Percentiles rank a stretch among this genome's conserved stretches.
Evolutionary conservation across 2,329 filamentous ascomycete species (phyloP).

Genomic region (Orbilia quercus): DNA sequence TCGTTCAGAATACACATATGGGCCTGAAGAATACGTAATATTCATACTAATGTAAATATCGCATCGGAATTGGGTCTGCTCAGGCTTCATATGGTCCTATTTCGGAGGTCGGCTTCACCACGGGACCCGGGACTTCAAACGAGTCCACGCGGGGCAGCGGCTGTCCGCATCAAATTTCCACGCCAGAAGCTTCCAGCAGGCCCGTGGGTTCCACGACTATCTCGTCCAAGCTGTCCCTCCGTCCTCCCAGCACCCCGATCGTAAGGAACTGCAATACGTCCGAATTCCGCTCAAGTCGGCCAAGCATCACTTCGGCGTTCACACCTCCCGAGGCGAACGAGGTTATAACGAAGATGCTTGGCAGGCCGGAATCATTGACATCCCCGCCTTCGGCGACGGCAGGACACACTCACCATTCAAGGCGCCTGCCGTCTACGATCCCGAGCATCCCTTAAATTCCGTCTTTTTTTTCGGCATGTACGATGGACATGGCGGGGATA

Average conservation of each 20-base stretch:
- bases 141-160: conserved; percentile 31
- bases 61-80: neutral
- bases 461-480: conserved; percentile 97
- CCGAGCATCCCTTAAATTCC: conserved; percentile 42
- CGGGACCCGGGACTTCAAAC: conserved; percentile 34
- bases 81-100: conserved; percentile 56
- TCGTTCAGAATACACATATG: neutral
- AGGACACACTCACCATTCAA: conserved; percentile 36
- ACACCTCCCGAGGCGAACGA: conserved; percentile 80
- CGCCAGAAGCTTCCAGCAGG: conserved; percentile 45
- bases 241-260: conserved; percentile 87
- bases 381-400: conserved; percentile 80
- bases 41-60: neutral
- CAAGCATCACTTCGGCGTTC: conserved; percentile 93
- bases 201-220: conserved; percentile 84
- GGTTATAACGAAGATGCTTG: conserved; percentile 93
- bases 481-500: conserved; percentile 90
- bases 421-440: conserved; percentile 27
- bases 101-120: conserved; percentile 42
- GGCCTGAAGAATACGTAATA: neutral
- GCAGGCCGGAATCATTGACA: conserved; percentile 90
- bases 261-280: conserved; percentile 74
- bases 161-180: conserved; percentile 45
- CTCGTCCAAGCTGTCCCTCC: conserved; percentile 96
- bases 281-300: conserved; percentile 92